Evolutionary conservation across 306 rosid genomes (phyloP), one percentile per base, ranked within the genome.

Genomic region (Senna siamea): DNA sequence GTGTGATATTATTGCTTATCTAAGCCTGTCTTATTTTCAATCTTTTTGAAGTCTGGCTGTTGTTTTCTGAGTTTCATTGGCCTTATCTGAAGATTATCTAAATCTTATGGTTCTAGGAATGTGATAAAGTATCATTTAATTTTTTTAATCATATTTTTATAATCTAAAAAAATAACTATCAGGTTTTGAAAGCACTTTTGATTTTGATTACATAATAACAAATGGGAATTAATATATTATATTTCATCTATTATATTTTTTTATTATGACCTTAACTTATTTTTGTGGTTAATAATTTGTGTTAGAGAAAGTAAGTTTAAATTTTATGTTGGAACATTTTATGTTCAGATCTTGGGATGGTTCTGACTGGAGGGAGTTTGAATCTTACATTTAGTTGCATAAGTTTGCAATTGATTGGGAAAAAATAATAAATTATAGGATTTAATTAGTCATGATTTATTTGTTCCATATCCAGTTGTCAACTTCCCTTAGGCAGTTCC

Each of bases 21-120:
- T n/a, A 66, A 26, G 41, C 58, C 17, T n/a, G 32, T 59, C 38
- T 40, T 62, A 7, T 17, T 19, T 28, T 26, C 55, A 12, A 43
- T 57, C 9, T 48, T 12, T 77, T 22, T 13, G 11, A 41, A 60
- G 55, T 52, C 9, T 61, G 6, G 50, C 17, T 4, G 17, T 62
- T 6, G 51, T 41, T 7, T 50, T 69, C 23, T 3, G 55, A 51
- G 66, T 74, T 41, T 61, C n/a, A 30, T 26, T 54, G 43, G 53
- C 35, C 10, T 32, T 62, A 40, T 38, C 17, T 8, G 40, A n/a
- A n/a, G n/a, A n/a, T n/a, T n/a, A n/a, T n/a, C n/a, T n/a, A n/a
- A n/a, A n/a, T n/a, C n/a, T n/a, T 32, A 32, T 32, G 4, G 5
- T 57, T 65, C 17, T 5, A n/a, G 15, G 52, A 34, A 2, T 55